Conservation (phyloP, 2,329 filamentous ascomycete genomes). For the Cladorrhinum sp. region DNA sequence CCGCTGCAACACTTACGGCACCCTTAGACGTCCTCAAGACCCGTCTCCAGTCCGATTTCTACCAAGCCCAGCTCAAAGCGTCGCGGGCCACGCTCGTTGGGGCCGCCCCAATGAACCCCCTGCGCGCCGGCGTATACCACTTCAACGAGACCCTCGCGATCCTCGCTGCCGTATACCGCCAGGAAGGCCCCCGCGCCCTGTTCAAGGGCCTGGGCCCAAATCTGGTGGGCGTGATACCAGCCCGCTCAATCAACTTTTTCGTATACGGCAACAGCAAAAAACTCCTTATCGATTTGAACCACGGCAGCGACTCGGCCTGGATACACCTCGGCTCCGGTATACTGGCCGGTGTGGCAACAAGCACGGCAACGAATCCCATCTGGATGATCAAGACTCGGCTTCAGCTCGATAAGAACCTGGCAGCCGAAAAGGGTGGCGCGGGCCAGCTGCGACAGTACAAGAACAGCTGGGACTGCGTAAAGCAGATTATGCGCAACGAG, state of each 20-base stretch:
- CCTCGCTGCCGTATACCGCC: slow-evolving; percentile 71
- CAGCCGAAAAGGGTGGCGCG: slow-evolving; percentile 54
- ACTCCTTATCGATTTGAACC: slow-evolving; percentile 72
- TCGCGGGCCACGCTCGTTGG: slow-evolving; percentile 57
- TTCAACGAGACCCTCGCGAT: slow-evolving; percentile 85
- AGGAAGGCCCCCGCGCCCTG: slow-evolving; percentile 80
- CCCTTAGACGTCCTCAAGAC: slow-evolving; percentile 94
- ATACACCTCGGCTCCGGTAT: slow-evolving; percentile 77
- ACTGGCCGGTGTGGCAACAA: slow-evolving; percentile 77
- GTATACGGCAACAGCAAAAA: slow-evolving; percentile 90
- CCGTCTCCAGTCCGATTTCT: slow-evolving; percentile 89
- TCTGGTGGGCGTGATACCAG: slow-evolving; percentile 83
- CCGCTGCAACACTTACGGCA: slow-evolving; percentile 85
- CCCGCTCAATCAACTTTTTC: slow-evolving; percentile 89
- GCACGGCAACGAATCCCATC: slow-evolving; percentile 91
- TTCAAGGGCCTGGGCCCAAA: slow-evolving; percentile 95
- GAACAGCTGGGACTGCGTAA: slow-evolving; percentile 84
- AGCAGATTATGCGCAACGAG: slow-evolving; percentile 76
- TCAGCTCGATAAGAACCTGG: slow-evolving; percentile 84
- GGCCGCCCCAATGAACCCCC: slow-evolving; percentile 55
- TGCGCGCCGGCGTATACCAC: slow-evolving; percentile 67
- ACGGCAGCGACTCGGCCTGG: slow-evolving; percentile 65
- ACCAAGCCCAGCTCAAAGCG: slow-evolving; percentile 75
- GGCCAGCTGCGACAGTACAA: slow-evolving; percentile 65
- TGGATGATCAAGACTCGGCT: slow-evolving; percentile 94